phyloP scores from a whole-genome alignment of 306 rosid genomes.

The Citrullus mucosospermus region DNA sequence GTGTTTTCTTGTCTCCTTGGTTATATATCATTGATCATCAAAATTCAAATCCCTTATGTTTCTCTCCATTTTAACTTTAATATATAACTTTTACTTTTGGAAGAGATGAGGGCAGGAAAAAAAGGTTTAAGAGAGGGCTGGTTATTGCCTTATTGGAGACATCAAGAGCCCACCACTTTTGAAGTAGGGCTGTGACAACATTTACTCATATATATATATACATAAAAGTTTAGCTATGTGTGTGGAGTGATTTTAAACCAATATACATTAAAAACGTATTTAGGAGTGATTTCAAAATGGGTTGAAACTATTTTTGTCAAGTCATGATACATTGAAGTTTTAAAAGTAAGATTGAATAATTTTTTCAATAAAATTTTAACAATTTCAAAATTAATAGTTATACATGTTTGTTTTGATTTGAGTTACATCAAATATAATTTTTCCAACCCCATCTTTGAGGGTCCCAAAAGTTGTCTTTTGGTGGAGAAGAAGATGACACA shows the following conservation, averaged over 20 bases:
- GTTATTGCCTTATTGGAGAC: neutral
- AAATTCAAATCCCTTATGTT: slow-evolving; percentile 22
- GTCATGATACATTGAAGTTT: no score
- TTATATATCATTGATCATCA: slow-evolving; percentile 31
- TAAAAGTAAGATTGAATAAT: no score
- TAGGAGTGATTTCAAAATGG: no score
- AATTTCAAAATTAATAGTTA: no score
- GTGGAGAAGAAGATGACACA: slow-evolving; percentile 32
- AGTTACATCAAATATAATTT: slow-evolving; percentile 19
- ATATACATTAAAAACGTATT: no score
- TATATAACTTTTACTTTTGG: neutral
- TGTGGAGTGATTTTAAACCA: neutral
- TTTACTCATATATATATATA: no score
- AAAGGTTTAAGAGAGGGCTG: neutral
- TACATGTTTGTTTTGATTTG: neutral
- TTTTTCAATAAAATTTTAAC: no score
- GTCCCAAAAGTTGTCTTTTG: slow-evolving; percentile 34
- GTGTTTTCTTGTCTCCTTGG: slow-evolving; percentile 71
- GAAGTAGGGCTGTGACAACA: neutral
- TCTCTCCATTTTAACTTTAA: slow-evolving; percentile 7
- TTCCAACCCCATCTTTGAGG: slow-evolving; percentile 44
- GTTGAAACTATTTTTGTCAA: no score
- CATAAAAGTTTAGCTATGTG: neutral
- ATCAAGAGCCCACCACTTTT: neutral
- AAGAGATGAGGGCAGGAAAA: neutral